Base-by-base conservation (phyloP, 305 asterid species). In the Nicotiana rustica region DNA sequence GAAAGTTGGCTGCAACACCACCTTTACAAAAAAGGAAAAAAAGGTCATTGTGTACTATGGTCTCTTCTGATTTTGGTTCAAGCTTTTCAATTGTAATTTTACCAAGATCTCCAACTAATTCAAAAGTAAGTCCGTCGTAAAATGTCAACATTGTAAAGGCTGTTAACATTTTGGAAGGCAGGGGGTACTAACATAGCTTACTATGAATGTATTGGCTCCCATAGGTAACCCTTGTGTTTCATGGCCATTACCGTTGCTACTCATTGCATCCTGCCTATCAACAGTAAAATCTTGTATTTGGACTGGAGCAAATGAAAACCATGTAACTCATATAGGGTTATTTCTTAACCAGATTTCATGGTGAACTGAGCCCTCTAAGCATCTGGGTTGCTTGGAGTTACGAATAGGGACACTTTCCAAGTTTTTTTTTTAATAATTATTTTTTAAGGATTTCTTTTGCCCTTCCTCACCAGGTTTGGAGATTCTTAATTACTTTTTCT, bases 401-500 rank as follows among this genome's bases (percentile, higher is more conserved):
- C 17, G 64, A 77, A 38, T 47, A 9, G 55, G 79, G 79, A 12
- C 61, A 70, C 68, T 56, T 41, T 77, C 38, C 73, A 76, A 38
- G 12, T 47, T 35, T 15, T 35, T 35, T 62, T 52, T 59, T 41
- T 41, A 8, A 41, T 7, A 41, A 7, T 41, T 41, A 41, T 8
- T 7, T 41, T 41, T 8, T 41, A 41, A 29, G 83, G 10, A 57
- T 47, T 19, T 56, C 44, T 17, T 62, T 60, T 59, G 44, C 10
- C 35, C 21, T 25, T 67, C 77, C 35, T 69, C 75, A 66, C 8
- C 84, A 96, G 99, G 97, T 92, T 73, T 96, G 98, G 98, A 91
- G 90, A 89, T 96, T 96, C 91, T 91, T 92, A 86, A 93, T 92
- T 83, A 89, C 95, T 38, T 96, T 96, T 86, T 89, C 95, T 10